phyloP scores from a whole-genome alignment of 345 rosid genomes.

The Hypericum perforatum region DNA sequence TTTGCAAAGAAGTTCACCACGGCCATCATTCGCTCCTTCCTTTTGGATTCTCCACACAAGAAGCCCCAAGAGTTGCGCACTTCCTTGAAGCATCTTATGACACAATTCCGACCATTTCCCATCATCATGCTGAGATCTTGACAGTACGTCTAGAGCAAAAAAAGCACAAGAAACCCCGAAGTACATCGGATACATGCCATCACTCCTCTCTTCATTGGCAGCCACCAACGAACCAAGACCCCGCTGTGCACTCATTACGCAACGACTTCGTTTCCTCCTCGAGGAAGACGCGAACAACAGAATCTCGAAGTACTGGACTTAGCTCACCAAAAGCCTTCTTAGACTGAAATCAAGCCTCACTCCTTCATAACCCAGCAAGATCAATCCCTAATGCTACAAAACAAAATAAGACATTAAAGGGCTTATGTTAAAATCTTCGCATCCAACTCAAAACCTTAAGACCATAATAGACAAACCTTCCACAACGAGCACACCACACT shows the following conservation, averaged over 20 bases:
- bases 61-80: constrained; percentile 57
- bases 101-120: constrained; percentile 46
- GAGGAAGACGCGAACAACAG: constrained; percentile 12
- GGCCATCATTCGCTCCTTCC: constrained; percentile 24
- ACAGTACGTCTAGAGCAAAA: constrained; percentile 36
- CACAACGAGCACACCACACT: too few species aligned
- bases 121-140: constrained; percentile 31
- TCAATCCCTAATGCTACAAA: too few species aligned
- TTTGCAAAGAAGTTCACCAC: constrained; percentile 30
- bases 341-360: too few species aligned
- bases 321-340: too few species aligned
- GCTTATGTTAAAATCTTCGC: too few species aligned
- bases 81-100: constrained; percentile 49
- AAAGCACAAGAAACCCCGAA: constrained; percentile 66
- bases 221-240: constrained; percentile 20
- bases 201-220: constrained; percentile 22
- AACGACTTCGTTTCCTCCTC: constrained; percentile 19
- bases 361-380: too few species aligned
- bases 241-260: constrained; percentile 34
- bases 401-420: too few species aligned
- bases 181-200: constrained; percentile 43
- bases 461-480: too few species aligned
- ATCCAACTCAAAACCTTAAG: too few species aligned
- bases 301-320: too few species aligned
- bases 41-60: constrained; percentile 58